Percentiles rank a stretch among this genome's conserved stretches.
Conservation (phyloP, 2,329 filamentous ascomycete species). For the Pseudonectria foliicola region DNA sequence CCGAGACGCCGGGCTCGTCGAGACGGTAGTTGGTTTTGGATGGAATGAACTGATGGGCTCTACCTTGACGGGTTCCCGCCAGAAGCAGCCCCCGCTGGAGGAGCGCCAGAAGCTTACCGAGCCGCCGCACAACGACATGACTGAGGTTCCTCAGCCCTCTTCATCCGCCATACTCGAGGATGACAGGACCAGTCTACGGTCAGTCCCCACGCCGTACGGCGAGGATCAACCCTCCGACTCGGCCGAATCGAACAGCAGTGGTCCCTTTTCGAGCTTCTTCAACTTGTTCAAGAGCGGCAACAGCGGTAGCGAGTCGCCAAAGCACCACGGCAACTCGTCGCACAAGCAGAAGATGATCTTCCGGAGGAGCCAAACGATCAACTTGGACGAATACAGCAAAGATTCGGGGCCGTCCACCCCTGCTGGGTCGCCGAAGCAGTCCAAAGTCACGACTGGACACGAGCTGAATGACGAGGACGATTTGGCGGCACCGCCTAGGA, state of each 20-base stretch:
- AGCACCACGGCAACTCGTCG: conserved; percentile 36
- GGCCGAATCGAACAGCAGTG: conserved; percentile 30
- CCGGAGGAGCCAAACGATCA: conserved; percentile 67
- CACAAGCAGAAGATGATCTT: conserved; percentile 65
- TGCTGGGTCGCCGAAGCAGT: conserved; percentile 11
- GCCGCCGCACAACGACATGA: conserved; percentile 28
- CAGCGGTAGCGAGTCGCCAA: conserved; percentile 33
- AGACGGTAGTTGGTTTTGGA: conserved; percentile 87
- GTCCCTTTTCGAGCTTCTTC: conserved; percentile 56
- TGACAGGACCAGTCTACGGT: conserved; percentile 50
- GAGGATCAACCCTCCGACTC: conserved; percentile 22
- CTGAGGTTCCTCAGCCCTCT: conserved; percentile 64
- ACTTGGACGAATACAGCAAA: conserved; percentile 9
- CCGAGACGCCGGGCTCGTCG: conserved; percentile 83
- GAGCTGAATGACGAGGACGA: conserved; percentile 39
- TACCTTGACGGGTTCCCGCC: conserved; percentile 43
- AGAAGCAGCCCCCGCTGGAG: conserved; percentile 34
- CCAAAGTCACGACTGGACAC: conserved; percentile 43
- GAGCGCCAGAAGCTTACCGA: conserved; percentile 28
- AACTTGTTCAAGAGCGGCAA: conserved; percentile 61
- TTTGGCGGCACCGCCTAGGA: conserved; percentile 71
- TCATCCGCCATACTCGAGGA: conserved; percentile 61
- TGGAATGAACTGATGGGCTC: conserved; percentile 84
- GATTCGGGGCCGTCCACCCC: conserved; percentile 2
- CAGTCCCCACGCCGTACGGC: conserved; percentile 28